Conservation (phyloP, 768 basidiomycete genomes). For the Naematelia encephala region DNA sequence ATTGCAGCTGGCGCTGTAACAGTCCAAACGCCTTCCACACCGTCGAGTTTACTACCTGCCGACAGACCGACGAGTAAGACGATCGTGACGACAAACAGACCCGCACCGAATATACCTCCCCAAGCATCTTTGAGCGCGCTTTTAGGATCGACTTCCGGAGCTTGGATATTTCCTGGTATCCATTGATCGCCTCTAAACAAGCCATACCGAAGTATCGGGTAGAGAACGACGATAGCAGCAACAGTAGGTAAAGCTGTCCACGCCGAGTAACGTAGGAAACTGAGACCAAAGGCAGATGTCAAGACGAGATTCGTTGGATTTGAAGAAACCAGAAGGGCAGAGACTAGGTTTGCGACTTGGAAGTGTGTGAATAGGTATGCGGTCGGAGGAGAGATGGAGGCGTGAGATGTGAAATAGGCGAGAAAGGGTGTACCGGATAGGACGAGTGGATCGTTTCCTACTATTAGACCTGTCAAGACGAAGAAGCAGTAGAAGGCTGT, state of each 20-base stretch:
- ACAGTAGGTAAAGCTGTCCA: constrained; percentile 80
- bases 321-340: constrained; percentile 67
- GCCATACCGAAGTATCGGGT: constrained; percentile 52
- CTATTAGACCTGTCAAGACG: constrained; percentile 66
- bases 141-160: constrained; percentile 54
- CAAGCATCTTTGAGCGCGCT: constrained; percentile 67
- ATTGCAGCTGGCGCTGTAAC: constrained; percentile 78
- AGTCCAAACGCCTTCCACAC: constrained; percentile 48
- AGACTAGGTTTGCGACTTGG: constrained; percentile 71
- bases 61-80: constrained; percentile 71
- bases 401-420: constrained; percentile 76
- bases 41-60: constrained; percentile 52
- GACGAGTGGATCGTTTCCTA: constrained; percentile 95
- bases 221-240: constrained; percentile 61
- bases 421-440: constrained; percentile 87
- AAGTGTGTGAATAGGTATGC: constrained; percentile 56
- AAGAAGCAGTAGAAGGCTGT: constrained; percentile 80
- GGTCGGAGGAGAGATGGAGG: constrained; percentile 53
- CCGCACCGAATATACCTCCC: constrained; percentile 70
- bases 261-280: constrained; percentile 72
- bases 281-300: constrained; percentile 76
- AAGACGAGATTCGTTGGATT: constrained; percentile 95
- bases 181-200: constrained; percentile 23
- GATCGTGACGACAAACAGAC: constrained; percentile 65
- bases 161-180: constrained; percentile 37